Conservation (phyloP, 345 rosid genomes). For the Kandelia obovata region DNA sequence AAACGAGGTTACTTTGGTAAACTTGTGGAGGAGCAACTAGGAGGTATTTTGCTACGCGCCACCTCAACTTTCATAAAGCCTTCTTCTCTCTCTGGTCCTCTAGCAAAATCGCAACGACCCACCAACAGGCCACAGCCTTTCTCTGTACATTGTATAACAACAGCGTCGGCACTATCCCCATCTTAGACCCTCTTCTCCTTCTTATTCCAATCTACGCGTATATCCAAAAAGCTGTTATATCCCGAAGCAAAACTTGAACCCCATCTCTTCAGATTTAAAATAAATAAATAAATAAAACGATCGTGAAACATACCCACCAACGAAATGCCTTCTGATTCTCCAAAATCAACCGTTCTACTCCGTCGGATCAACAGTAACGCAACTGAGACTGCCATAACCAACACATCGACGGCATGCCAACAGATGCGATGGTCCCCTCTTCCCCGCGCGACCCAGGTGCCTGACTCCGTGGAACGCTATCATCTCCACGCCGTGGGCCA, state of each 20-base stretch:
- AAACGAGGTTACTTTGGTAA: slow-evolving; percentile 9
- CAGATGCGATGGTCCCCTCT: slow-evolving; percentile 32
- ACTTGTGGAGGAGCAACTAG: background rate
- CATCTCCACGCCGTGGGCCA: slow-evolving; percentile 26
- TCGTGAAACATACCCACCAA: too few species aligned
- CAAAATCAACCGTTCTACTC: slow-evolving; percentile 28
- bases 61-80: slow-evolving; percentile 1
- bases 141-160: background rate
- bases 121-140: too few species aligned
- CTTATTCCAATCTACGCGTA: background rate
- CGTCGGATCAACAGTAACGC: slow-evolving; percentile 26
- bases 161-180: background rate
- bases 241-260: background rate
- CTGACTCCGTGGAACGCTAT: slow-evolving; percentile 21
- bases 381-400: slow-evolving; percentile 1
- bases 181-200: background rate
- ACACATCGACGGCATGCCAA: background rate
- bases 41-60: slow-evolving; percentile 1
- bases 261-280: background rate
- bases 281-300: background rate
- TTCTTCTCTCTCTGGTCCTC: too few species aligned
- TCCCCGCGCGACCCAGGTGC: slow-evolving; percentile 17
- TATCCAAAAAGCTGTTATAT: background rate
- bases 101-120: too few species aligned
- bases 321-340: slow-evolving; percentile 29